Percentiles rank a stretch among this genome's conserved stretches.
These are phyloP conservation scores for Aureobasidium subglaciale DNA, from an alignment of 2,329 filamentous ascomycete genomes.

Conservation along the genomic window DNA sequence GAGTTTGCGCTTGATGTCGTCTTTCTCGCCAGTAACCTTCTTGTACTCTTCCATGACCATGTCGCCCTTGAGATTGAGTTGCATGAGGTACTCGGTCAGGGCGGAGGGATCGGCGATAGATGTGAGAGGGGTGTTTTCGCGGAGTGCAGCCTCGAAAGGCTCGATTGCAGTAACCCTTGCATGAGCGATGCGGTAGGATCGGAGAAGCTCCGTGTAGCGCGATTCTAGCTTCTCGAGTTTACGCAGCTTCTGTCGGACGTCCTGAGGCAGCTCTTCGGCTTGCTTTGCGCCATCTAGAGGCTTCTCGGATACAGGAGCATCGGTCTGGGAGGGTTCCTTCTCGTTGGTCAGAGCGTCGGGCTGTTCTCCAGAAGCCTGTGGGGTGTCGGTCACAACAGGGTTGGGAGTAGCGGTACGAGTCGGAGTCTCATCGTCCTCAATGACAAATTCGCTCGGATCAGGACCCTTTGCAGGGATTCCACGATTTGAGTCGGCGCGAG, in stretches of 20 bases:
- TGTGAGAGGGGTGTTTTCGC: constrained; percentile 85
- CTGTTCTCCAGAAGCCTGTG: constrained; percentile 21
- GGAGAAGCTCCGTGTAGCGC: constrained; percentile 81
- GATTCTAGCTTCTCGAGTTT: constrained; percentile 86
- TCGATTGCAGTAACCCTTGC: constrained; percentile 80
- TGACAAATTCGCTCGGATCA: constrained; percentile 80
- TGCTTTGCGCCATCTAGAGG: constrained; percentile 23
- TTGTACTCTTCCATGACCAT: constrained; percentile 95
- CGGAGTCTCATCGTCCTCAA: constrained; percentile 71
- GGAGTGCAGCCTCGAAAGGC: constrained; percentile 82
- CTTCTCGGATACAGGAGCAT: constrained; percentile 22
- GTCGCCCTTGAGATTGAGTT: constrained; percentile 76
- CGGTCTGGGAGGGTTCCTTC: constrained; percentile 25
- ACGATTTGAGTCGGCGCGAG: constrained; percentile 27
- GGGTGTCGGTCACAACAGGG: constrained; percentile 32
- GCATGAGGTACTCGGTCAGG: constrained; percentile 82
- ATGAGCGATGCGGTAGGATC: constrained; percentile 88
- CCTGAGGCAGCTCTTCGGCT: constrained; percentile 52
- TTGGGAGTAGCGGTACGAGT: constrained; percentile 56
- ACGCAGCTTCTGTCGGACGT: constrained; percentile 67
- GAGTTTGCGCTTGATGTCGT: constrained; percentile 68
- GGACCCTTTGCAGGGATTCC: constrained; percentile 51
- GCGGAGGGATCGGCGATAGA: constrained; percentile 81
- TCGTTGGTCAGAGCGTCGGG: constrained; percentile 22
- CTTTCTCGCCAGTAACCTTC: constrained; percentile 69